Evolutionary conservation across 2,329 filamentous ascomycete genomes (phyloP).

Genomic region (Nannizziopsis arthrosporioides): DNA sequence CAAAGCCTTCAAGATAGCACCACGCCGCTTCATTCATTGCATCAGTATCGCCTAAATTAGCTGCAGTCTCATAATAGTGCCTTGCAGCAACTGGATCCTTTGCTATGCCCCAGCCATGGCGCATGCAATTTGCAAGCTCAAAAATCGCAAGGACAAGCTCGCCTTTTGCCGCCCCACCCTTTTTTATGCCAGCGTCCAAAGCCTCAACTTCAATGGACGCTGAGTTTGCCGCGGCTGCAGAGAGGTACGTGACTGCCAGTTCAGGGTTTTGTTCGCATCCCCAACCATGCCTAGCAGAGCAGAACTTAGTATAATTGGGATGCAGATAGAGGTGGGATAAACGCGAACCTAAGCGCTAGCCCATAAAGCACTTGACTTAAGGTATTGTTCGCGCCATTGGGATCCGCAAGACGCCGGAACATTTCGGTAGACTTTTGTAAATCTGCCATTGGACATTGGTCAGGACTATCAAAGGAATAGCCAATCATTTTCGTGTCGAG

Average conservation of each 20-base stretch:
- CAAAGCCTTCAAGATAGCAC: slow-evolving; percentile 96
- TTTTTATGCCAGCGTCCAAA: slow-evolving; percentile 75
- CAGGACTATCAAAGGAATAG: not conserved
- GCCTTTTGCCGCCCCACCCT: slow-evolving; percentile 87
- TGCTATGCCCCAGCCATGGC: slow-evolving; percentile 83
- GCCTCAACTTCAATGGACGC: slow-evolving; percentile 77
- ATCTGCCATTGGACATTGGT: slow-evolving; percentile 32
- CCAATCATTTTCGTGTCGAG: not conserved
- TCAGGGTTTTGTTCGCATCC: slow-evolving; percentile 63
- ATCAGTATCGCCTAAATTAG: slow-evolving; percentile 90
- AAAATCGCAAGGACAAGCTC: slow-evolving; percentile 95
- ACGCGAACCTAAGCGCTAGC: slow-evolving; percentile 64
- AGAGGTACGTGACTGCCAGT: slow-evolving; percentile 70
- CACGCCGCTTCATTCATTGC: slow-evolving; percentile 95
- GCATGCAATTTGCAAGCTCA: slow-evolving; percentile 66
- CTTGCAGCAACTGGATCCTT: slow-evolving; percentile 75
- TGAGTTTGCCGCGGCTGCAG: slow-evolving; percentile 78
- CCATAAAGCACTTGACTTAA: slow-evolving; percentile 93
- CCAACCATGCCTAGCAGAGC: slow-evolving; percentile 67
- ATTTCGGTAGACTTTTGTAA: slow-evolving; percentile 68
- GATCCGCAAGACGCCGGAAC: slow-evolving; percentile 75
- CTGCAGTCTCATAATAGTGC: slow-evolving; percentile 94
- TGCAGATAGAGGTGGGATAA: slow-evolving; percentile 1
- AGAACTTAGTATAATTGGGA: slow-evolving; percentile 14
- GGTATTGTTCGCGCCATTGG: slow-evolving; percentile 75